phyloP scores from a whole-genome alignment of 208 protist species.

The Wallacemonas collosoma region DNA sequence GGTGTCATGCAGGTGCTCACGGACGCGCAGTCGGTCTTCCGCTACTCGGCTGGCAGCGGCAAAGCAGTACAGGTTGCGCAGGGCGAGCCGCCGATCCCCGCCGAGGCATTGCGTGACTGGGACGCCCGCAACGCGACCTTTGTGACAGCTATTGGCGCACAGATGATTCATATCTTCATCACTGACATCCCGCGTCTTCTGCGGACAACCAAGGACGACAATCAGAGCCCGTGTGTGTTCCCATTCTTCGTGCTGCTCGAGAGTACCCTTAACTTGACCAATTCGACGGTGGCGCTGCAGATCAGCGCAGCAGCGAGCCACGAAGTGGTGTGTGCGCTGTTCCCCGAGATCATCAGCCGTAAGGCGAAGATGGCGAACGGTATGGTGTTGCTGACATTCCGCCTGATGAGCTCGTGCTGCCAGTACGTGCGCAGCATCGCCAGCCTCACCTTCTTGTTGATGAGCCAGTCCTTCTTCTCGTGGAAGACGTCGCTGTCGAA shows the following conservation, averaged over 20 bases:
- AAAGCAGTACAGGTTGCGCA: constrained; percentile 25
- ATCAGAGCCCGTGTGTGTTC: constrained; percentile 51
- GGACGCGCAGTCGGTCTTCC: constrained; percentile 73
- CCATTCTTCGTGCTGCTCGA: constrained; percentile 88
- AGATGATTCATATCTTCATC: constrained; percentile 65
- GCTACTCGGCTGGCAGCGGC: constrained; percentile 51
- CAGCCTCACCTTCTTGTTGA: constrained; percentile 64
- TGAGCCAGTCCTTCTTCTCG: constrained; percentile 78
- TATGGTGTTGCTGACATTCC: constrained; percentile 79
- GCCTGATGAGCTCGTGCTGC: constrained; percentile 88
- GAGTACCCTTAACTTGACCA: constrained; percentile 65
- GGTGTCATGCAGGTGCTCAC: constrained; percentile 73
- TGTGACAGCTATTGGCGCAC: constrained; percentile 67
- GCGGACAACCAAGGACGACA: constrained; percentile 61
- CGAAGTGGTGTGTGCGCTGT: constrained; percentile 69
- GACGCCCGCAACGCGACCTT: constrained; percentile 80
- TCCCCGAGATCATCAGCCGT: constrained; percentile 81
- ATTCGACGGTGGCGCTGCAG: constrained; percentile 85
- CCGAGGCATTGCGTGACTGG: constrained; percentile 43
- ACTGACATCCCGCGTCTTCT: constrained; percentile 55
- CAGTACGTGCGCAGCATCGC: constrained; percentile 74
- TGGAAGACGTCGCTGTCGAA: constrained; percentile 75
- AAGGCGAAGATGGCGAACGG: constrained; percentile 75
- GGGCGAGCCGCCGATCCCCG: constrained; percentile 11
- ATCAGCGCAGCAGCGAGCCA: constrained; percentile 70